Evolutionary conservation across 2,329 filamentous ascomycete species (phyloP).

Genomic region (Fusarium begoniae): DNA sequence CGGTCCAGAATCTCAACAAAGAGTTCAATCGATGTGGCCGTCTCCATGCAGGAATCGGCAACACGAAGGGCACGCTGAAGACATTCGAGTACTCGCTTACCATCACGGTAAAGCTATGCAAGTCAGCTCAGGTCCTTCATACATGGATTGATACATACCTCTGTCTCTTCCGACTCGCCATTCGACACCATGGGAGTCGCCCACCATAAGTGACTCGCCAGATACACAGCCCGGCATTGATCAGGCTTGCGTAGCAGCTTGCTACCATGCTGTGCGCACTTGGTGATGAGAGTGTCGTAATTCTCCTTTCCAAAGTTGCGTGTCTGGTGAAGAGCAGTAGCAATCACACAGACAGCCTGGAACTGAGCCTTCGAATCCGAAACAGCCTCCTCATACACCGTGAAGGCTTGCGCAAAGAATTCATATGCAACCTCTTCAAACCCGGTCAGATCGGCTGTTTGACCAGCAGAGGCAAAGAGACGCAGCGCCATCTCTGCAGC

Average conservation of each 20-base stretch:
- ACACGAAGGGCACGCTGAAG: conserved; percentile 94
- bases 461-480: conserved; percentile 89
- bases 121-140: conserved; percentile 28
- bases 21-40: conserved; percentile 93
- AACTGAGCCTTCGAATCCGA: conserved; percentile 97
- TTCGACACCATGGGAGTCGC: conserved; percentile 82
- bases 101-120: conserved; percentile 90
- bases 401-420: conserved; percentile 98
- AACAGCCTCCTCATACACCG: conserved; percentile 95
- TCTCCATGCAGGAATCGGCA: conserved; percentile 99
- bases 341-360: conserved; percentile 95
- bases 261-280: conserved; percentile 94
- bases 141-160: conserved; percentile 63
- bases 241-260: conserved; percentile 98
- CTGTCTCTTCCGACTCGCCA: conserved; percentile 82
- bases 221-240: conserved; percentile 94
- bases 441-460: conserved; percentile 88
- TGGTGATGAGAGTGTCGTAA: conserved; percentile 98
- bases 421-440: conserved; percentile 98
- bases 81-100: conserved; percentile 96
- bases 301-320: conserved; percentile 95
- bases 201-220: conserved; percentile 99
- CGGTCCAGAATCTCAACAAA: conserved; percentile 98
- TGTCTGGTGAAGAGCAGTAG: conserved; percentile 86
- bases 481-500: conserved; percentile 89